These are phyloP conservation scores for Plasmodium coatneyi DNA, from an alignment of 169 alveolate genomes.

Conservation along the genomic window DNA sequence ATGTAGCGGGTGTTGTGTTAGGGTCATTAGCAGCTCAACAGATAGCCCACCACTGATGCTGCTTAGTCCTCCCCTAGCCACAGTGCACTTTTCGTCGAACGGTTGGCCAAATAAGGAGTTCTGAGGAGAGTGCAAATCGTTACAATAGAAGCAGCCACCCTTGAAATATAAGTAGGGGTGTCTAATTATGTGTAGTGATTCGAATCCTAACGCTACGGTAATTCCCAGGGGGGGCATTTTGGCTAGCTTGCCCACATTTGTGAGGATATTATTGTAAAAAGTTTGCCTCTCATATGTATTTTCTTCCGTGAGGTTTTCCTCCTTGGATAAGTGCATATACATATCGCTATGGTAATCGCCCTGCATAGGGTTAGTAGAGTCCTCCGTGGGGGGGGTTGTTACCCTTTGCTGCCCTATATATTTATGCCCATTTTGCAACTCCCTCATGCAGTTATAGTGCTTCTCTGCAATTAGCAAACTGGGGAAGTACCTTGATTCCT, in stretches of 20 bases:
- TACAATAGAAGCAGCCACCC: slow-evolving; percentile 83
- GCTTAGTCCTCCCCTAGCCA: slow-evolving; percentile 79
- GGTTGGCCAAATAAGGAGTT: slow-evolving; percentile 74
- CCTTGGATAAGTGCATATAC: background rate
- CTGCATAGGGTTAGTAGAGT: too few relatives aligned
- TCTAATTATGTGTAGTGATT: slow-evolving; percentile 78
- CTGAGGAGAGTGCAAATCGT: slow-evolving; percentile 78
- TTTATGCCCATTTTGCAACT: background rate
- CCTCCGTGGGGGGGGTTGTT: background rate
- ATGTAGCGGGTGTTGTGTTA: slow-evolving; percentile 80
- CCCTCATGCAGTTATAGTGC: slow-evolving; percentile 31
- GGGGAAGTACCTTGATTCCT: slow-evolving; percentile 86
- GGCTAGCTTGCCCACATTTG: slow-evolving; percentile 6
- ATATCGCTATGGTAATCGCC: background rate
- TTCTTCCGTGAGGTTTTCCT: background rate
- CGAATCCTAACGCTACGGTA: slow-evolving; percentile 81
- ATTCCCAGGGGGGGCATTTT: slow-evolving; percentile 80
- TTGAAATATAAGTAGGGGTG: slow-evolving; percentile 80
- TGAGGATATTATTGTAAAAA: slow-evolving; percentile 51
- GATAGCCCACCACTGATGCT: slow-evolving; percentile 82
- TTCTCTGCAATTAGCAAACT: slow-evolving; percentile 76
- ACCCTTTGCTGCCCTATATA: background rate
- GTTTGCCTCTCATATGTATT: background rate
- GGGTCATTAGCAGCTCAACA: slow-evolving; percentile 77
- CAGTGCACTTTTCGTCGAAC: slow-evolving; percentile 82